A percentile compares a stretch with the other conserved stretches of the same genome.
phyloP scores from a whole-genome alignment of 257 asterid genomes.

The Ehretia macrophylla region DNA sequence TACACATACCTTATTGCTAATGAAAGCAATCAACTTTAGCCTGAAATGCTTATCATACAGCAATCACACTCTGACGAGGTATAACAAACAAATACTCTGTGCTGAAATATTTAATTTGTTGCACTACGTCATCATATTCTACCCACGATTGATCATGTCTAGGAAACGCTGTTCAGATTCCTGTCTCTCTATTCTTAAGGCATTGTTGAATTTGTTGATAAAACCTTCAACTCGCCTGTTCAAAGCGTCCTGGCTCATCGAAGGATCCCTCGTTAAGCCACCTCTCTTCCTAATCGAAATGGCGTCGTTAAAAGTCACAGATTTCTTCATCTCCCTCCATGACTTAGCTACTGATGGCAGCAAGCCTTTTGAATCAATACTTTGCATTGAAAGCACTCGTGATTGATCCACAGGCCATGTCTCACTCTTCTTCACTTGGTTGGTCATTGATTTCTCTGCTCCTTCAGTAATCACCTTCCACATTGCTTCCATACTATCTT shows the following conservation, averaged over 20 bases:
- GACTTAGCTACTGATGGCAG: conserved; percentile 22
- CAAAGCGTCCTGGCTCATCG: conserved; percentile 42
- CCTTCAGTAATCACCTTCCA: conserved; percentile 54
- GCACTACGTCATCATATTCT: no score
- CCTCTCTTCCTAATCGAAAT: conserved; percentile 38
- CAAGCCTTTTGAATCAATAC: conserved; percentile 32
- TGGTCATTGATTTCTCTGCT: conserved; percentile 13
- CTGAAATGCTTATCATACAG: no score
- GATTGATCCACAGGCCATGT: conserved; percentile 27
- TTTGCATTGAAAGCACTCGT: neutral
- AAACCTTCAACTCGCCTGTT: conserved; percentile 51
- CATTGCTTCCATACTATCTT: conserved; percentile 50
- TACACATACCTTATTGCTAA: no score
- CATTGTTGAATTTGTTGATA: conserved; percentile 46
- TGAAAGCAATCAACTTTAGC: no score
- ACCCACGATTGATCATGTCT: neutral
- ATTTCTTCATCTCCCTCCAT: conserved; percentile 45
- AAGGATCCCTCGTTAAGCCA: conserved; percentile 48
- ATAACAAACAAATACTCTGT: no score
- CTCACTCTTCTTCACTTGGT: conserved; percentile 43
- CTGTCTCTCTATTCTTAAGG: conserved; percentile 52
- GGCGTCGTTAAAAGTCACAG: conserved; percentile 53
- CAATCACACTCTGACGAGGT: no score
- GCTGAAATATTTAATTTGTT: no score
- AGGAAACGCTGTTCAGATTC: conserved; percentile 28